Conservation (phyloP, 306 rosid species). For the Rubus idaeus region DNA sequence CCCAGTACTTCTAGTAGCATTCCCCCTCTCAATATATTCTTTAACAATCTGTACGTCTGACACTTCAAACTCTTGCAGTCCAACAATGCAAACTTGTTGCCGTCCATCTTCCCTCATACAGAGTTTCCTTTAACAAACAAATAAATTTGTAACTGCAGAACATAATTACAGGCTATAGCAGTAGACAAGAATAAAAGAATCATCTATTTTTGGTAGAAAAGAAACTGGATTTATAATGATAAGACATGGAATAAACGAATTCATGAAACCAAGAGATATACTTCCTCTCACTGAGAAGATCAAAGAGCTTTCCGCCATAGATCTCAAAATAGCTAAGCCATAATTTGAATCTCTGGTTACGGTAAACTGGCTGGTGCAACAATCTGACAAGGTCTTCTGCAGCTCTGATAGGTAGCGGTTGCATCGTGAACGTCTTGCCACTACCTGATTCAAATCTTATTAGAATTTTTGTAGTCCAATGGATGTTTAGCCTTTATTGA, state of each 20-base stretch:
- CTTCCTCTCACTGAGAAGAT: slow-evolving; percentile 95
- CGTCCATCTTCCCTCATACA: slow-evolving; percentile 99
- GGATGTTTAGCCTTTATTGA: not conserved
- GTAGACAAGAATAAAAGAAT: not conserved
- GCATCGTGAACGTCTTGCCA: slow-evolving; percentile 97
- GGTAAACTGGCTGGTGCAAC: slow-evolving; percentile 80
- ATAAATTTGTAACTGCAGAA: slow-evolving; percentile 16
- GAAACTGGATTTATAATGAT: not conserved
- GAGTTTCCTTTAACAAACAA: slow-evolving; percentile 67
- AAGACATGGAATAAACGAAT: not conserved
- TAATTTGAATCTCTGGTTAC: slow-evolving; percentile 87
- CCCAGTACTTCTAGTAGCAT: slow-evolving; percentile 95
- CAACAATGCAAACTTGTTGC: slow-evolving; percentile 99
- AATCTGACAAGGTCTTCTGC: slow-evolving; percentile 79
- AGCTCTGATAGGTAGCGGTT: slow-evolving; percentile 95
- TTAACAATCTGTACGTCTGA: slow-evolving; percentile 89
- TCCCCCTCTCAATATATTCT: slow-evolving; percentile 93
- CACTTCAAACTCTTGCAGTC: slow-evolving; percentile 99
- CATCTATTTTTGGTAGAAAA: not conserved
- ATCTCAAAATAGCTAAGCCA: slow-evolving; percentile 99
- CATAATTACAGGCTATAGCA: not conserved
- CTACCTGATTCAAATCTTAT: slow-evolving; percentile 61
- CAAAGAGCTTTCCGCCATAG: slow-evolving; percentile 92
- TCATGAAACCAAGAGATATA: slow-evolving; percentile 24
- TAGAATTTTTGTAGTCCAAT: slow-evolving; percentile 21